Base-by-base conservation (phyloP, 73 alveolate species). In the Durusdinium trenchii region DNA sequence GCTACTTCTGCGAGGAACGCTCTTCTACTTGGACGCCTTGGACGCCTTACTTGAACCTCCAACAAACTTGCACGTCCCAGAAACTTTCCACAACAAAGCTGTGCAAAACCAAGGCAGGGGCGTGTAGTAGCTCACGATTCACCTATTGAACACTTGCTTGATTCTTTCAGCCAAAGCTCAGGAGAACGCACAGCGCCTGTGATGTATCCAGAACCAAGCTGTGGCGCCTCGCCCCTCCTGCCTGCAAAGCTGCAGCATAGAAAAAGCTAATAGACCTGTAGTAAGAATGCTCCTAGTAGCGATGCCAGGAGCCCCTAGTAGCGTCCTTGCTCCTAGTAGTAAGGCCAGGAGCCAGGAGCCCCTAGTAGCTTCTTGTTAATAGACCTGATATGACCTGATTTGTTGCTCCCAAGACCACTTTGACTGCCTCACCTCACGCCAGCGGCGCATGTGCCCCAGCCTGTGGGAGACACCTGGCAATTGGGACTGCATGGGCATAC, bases 81-180 rank as follows among this genome's bases (percentile, higher is more conserved):
- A 14, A 57, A 57, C 71, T 57, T 57, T 57, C 71, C 71, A 57
- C 35, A 18, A 26, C 14, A 14, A 26, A 57, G 35, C 14, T 18
- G 26, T 0, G 45, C 20, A 20, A 26, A 38, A 20, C 95, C 82
- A 61, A 87, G 95, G 62, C 62, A 1, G 43, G 51, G 51, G 57
- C 95, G 18, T 87, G 95, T 38, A 87, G 84, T 16, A 87, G 85
- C n/a, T 87, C 95, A 14, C 95, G 95, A 35, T 62, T 69, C 61
- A 87, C 95, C 95, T 87, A 20, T 3, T 23, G 14, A 26, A 23
- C 64, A 47, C 30, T 36, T 36, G 23, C 48, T 51, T 60, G 32
- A 30, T 40, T 23, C 38, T 40, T 36, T 30, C 83, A 69, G 47
- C 38, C 47, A 12, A 12, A 23, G 23, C 83, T 12, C 18, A 69